Conservation (phyloP, 2,329 filamentous ascomycete genomes). For the Aspergillus intermedius region DNA sequence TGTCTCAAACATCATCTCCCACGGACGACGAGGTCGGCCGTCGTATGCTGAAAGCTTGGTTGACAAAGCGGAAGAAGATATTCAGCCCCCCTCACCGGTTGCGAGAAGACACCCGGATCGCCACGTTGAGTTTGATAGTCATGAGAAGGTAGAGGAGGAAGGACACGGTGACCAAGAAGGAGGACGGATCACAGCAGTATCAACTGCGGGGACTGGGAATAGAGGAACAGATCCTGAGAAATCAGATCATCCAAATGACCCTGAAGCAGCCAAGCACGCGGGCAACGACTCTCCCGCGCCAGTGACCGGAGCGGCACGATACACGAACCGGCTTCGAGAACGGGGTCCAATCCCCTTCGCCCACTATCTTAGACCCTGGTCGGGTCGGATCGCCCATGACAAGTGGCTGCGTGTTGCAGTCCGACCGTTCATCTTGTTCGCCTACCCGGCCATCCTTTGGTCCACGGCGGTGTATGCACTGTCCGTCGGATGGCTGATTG, state of each 20-base stretch:
- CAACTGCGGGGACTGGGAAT: neutral
- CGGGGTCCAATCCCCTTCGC: conserved; percentile 63
- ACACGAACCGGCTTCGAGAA: conserved; percentile 64
- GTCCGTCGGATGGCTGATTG: conserved; percentile 91
- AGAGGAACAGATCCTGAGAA: conserved; percentile 9
- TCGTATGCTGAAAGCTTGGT: conserved; percentile 16
- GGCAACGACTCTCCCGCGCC: conserved; percentile 22
- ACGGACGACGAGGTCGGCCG: conserved; percentile 30
- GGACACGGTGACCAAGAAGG: conserved; percentile 1
- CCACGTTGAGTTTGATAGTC: conserved; percentile 54
- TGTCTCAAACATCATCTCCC: conserved; percentile 31
- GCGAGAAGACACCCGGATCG: conserved; percentile 31
- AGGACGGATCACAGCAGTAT: neutral
- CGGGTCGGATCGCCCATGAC: conserved; percentile 70
- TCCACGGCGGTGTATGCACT: conserved; percentile 76
- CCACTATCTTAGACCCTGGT: conserved; percentile 68
- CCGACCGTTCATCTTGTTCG: conserved; percentile 77
- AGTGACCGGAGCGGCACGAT: conserved; percentile 38
- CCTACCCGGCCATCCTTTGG: conserved; percentile 87
- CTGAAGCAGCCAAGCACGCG: conserved; percentile 22
- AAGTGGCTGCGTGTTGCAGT: conserved; percentile 71
- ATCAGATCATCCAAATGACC: conserved; percentile 11
- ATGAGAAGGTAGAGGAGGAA: conserved; percentile 11
- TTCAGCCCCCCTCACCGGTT: conserved; percentile 1
- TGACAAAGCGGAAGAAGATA: conserved; percentile 8